phyloP scores from a whole-genome alignment of 2,329 filamentous ascomycete species.

The Aotearoamyces nothofagi region DNA sequence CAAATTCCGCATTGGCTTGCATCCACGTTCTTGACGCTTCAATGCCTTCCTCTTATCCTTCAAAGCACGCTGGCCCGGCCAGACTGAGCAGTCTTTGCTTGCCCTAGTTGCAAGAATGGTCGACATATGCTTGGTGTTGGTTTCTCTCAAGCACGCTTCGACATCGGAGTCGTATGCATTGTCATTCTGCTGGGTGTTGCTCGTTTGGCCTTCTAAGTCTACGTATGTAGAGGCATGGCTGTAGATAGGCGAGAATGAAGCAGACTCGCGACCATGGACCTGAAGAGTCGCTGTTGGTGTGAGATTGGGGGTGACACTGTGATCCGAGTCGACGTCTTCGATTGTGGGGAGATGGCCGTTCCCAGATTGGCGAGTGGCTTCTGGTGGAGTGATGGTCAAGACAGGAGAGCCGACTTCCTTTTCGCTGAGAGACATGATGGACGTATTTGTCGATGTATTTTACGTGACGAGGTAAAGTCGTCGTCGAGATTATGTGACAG shows the following conservation, averaged over 20 bases:
- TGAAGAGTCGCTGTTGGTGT: background rate
- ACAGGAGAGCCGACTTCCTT: background rate
- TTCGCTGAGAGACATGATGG: constrained; percentile 1
- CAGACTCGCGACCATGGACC: constrained; percentile 1
- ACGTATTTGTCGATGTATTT: background rate
- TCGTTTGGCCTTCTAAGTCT: constrained; percentile 9
- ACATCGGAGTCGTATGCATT: constrained; percentile 10
- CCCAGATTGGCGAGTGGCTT: background rate
- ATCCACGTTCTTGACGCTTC: constrained; percentile 34
- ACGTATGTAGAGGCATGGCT: constrained; percentile 6
- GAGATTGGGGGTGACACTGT: constrained; percentile 1
- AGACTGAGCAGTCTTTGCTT: constrained; percentile 36
- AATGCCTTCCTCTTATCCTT: constrained; percentile 40
- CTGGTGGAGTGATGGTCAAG: background rate
- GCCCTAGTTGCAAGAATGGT: background rate
- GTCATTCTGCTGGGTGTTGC: constrained; percentile 10
- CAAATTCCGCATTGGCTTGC: constrained; percentile 36
- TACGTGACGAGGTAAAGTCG: background rate
- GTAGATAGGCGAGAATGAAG: constrained; percentile 11
- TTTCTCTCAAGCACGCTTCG: constrained; percentile 7
- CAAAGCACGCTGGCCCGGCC: constrained; percentile 46
- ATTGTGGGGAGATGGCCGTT: background rate
- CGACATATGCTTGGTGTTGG: constrained; percentile 2
- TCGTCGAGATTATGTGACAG: background rate
- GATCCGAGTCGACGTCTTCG: constrained; percentile 2